These are phyloP conservation scores for Gnomoniopsis sp. DNA, from an alignment of 2,329 filamentous ascomycete species.

Conservation along the genomic window DNA sequence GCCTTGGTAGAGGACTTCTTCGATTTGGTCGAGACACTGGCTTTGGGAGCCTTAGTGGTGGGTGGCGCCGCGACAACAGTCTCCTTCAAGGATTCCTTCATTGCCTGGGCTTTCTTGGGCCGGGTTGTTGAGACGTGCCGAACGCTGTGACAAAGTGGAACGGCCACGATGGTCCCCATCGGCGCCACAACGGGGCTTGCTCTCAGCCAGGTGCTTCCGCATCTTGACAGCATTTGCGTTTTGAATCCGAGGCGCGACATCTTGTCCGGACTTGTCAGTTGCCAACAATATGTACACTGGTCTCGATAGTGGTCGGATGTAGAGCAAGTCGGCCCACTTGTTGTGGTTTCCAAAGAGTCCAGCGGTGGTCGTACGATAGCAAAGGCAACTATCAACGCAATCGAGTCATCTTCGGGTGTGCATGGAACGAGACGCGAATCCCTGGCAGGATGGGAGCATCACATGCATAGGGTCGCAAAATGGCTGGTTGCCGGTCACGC, in stretches of 20 bases:
- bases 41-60: constrained; percentile 3
- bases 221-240: constrained; percentile 8
- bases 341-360: neutral
- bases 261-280: neutral
- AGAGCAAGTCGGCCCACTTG: neutral
- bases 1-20: constrained; percentile 5
- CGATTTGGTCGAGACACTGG: neutral
- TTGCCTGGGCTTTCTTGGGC: constrained; percentile 9
- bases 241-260: constrained; percentile 10
- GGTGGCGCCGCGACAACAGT: neutral
- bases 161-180: neutral
- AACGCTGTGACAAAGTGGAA: neutral
- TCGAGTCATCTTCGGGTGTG: constrained; percentile 1
- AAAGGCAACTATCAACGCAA: neutral
- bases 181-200: constrained; percentile 1
- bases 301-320: neutral
- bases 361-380: neutral
- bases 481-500: constrained; percentile 2
- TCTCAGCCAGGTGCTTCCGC: constrained; percentile 2
- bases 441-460: neutral
- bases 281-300: neutral
- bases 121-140: constrained; percentile 13
- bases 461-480: neutral
- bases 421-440: constrained; percentile 1
- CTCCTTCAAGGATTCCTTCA: constrained; percentile 5